These are phyloP conservation scores for Ceratobasidium papillatum DNA, from an alignment of 1,284 basidiomycete genomes.

Conservation along the genomic window DNA sequence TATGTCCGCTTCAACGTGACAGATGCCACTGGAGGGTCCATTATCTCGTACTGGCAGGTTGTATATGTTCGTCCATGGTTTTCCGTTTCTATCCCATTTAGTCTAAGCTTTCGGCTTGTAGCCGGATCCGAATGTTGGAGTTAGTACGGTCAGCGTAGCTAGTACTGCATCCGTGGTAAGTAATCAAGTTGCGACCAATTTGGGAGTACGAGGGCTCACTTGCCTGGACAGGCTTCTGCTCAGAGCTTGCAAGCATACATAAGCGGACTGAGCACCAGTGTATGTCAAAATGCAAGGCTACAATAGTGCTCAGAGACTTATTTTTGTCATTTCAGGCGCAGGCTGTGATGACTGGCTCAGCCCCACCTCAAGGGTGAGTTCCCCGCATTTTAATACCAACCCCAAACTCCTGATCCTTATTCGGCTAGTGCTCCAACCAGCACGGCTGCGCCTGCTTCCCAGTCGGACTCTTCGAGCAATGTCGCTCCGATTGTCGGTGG, in stretches of 20 bases:
- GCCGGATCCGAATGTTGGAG: background rate
- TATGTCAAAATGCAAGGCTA: background rate
- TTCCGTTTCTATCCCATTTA: background rate
- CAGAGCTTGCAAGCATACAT: background rate
- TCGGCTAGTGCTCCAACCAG: background rate
- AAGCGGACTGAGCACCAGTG: background rate
- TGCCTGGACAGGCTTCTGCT: background rate
- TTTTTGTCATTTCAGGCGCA: background rate
- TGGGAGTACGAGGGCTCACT: no score
- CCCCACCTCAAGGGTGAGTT: background rate
- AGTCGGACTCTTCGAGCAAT: background rate
- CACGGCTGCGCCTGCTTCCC: background rate
- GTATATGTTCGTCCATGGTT: background rate
- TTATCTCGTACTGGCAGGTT: constrained; percentile 2
- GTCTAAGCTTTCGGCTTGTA: background rate
- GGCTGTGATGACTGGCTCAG: background rate
- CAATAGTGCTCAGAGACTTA: background rate
- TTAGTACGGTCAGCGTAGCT: background rate
- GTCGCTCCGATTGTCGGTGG: background rate
- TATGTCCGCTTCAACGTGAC: constrained; percentile 11
- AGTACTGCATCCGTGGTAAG: background rate
- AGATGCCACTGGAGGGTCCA: background rate
- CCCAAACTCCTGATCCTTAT: background rate
- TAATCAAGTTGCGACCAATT: no score
- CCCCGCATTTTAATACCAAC: background rate